These are phyloP conservation scores for Podaxis sp. DNA, from an alignment of 768 basidiomycete species.

Conservation along the genomic window DNA sequence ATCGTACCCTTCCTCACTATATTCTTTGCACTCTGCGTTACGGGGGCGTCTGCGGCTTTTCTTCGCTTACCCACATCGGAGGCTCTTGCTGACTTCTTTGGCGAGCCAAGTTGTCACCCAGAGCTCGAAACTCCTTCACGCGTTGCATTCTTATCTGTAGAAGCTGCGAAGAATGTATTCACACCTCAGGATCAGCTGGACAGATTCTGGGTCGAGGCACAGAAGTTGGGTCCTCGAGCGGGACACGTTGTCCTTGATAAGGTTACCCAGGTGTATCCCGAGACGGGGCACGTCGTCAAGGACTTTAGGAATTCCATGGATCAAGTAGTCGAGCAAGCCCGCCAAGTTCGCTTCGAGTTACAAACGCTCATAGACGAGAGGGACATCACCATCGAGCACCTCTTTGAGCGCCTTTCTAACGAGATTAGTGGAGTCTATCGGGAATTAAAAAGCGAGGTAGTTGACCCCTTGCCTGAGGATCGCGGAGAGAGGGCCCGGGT, in stretches of 20 bases:
- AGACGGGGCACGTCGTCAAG: neutral
- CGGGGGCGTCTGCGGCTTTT: neutral
- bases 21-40: neutral
- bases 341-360: neutral
- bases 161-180: neutral
- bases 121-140: neutral
- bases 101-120: neutral
- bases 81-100: neutral
- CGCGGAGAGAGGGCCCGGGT: conserved; percentile 2
- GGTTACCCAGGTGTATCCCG: neutral
- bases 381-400: neutral
- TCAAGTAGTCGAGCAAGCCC: neutral
- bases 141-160: neutral
- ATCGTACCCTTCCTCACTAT: neutral
- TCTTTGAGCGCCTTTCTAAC: neutral
- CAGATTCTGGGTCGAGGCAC: neutral
- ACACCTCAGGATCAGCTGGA: neutral
- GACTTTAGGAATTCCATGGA: neutral
- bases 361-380: neutral
- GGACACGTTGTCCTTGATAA: conserved; percentile 1
- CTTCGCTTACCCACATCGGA: neutral
- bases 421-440: neutral
- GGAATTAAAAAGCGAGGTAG: conserved; percentile 9
- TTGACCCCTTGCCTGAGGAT: conserved; percentile 15
- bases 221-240: neutral